Conservation (phyloP, 768 basidiomycete species). For the Podaxis rugospora region DNA sequence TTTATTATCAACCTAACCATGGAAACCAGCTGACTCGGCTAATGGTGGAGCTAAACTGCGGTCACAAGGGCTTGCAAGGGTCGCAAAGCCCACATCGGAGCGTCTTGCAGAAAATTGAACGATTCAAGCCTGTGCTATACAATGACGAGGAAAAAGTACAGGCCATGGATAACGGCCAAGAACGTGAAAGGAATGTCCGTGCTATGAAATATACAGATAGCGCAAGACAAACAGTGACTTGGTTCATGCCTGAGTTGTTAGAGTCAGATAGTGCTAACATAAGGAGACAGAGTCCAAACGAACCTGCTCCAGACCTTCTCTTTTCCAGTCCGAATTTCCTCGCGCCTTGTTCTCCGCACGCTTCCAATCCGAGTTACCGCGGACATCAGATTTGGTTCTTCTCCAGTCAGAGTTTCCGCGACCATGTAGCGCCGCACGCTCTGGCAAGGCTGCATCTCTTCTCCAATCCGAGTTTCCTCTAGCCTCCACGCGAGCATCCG, state of each 20-base stretch:
- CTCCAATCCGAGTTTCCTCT: conserved; percentile 6
- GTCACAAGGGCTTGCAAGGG: no score
- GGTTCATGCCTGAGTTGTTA: neutral
- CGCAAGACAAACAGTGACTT: neutral
- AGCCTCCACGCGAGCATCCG: conserved; percentile 4
- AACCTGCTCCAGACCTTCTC: conserved; percentile 1
- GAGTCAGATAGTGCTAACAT: neutral
- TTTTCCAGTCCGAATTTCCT: conserved; percentile 17
- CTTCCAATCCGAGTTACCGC: conserved; percentile 22
- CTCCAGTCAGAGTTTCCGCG: conserved; percentile 13
- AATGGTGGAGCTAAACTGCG: neutral
- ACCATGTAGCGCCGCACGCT: conserved; percentile 5
- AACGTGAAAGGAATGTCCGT: neutral
- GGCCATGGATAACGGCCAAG: neutral
- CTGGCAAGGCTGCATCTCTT: conserved; percentile 7
- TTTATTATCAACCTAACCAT: neutral
- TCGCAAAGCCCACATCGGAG: no score
- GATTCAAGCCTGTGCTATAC: neutral
- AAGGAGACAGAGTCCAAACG: neutral
- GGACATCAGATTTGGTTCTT: conserved; percentile 12
- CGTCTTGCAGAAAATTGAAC: no score
- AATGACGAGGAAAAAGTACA: neutral
- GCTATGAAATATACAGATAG: neutral
- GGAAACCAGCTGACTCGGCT: neutral
- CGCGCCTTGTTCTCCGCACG: conserved; percentile 12